Evolutionary conservation across 1,284 basidiomycete genomes (phyloP).

Genomic region (Tilletia walkeri): DNA sequence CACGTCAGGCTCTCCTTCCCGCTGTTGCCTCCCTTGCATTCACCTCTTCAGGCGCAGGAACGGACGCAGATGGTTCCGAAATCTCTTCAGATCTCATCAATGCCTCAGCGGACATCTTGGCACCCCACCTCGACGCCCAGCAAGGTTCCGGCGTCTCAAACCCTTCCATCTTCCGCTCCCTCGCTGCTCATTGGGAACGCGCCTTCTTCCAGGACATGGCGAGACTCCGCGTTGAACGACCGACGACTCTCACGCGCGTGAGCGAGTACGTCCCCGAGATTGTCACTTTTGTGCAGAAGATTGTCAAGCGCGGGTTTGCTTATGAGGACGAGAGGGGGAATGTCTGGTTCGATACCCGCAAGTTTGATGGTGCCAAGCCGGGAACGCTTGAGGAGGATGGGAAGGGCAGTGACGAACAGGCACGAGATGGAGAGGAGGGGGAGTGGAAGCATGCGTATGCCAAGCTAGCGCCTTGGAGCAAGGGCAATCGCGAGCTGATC

Average conservation of each 20-base stretch:
- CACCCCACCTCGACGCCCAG: conserved; percentile 35
- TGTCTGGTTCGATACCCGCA: conserved; percentile 89
- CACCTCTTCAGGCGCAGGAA: neutral
- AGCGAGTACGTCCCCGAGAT: conserved; percentile 97
- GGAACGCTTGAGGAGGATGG: conserved; percentile 1
- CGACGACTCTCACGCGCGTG: conserved; percentile 88
- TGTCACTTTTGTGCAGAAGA: conserved; percentile 79
- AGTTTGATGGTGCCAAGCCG: conserved; percentile 69
- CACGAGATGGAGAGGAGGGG: conserved; percentile 37
- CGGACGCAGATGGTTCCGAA: conserved; percentile 16
- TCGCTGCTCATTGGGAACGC: conserved; percentile 86
- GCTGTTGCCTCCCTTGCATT: neutral
- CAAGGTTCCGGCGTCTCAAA: conserved; percentile 75
- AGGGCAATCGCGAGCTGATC: conserved; percentile 83
- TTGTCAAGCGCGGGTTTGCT: conserved; percentile 83
- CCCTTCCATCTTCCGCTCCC: conserved; percentile 77
- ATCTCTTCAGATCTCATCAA: conserved; percentile 38
- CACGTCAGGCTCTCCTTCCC: conserved; percentile 15
- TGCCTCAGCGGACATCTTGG: conserved; percentile 49
- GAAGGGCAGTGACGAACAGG: conserved; percentile 41
- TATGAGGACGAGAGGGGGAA: conserved; percentile 69
- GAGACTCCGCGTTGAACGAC: conserved; percentile 77
- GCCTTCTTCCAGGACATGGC: conserved; percentile 92
- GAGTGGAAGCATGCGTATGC: conserved; percentile 68
- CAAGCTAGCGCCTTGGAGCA: conserved; percentile 93